Base-by-base conservation (phyloP, 495 filamentous ascomycete species). In the Pseudevernia furfuracea region DNA sequence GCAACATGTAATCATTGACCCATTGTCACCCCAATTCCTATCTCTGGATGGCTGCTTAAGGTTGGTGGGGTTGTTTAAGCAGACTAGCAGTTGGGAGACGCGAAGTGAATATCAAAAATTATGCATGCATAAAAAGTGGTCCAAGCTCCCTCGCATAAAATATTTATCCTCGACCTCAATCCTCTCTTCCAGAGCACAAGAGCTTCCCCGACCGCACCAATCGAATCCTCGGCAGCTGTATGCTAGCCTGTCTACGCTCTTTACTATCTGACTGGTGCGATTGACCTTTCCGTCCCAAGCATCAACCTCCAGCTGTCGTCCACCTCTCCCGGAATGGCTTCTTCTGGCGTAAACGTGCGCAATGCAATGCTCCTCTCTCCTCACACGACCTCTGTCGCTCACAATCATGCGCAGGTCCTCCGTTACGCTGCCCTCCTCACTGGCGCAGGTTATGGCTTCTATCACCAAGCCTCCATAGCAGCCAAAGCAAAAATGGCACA, bases 361-460 rank as follows among this genome's bases (percentile, higher is more conserved):
- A 56, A 46, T 53, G 62, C 61, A 57, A 66, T 58, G 63, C 64
- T 44, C 55, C 59, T 44, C 55, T 66, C 64, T 60, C 38, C 52
- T 28, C 60, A 62, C 43, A 60, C 39, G 60, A 66, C 41, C 58
- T 61, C 57, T 61, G 69, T 61, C 38, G 41, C 61, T 67, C 37
- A 62, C 63, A 52, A 28, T 34, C 57, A 46, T 9, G n/a, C 39
- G 30, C 75, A 98, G 95, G 92, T 99, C 75, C 83, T 97, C 76
- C 92, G 94, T 72, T 99, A 91, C 79, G 88, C 89, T 68, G 92
- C 92, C 72, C 88, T 97, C 67, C 87, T 84, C 69, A 76, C 88
- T 71, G 94, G 94, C 76, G 78, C 96, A 71, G 82, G 95, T 74
- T 97, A 97, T 80, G 94, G 94, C 74, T 79, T 96, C 76, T 89